These are phyloP conservation scores for Teunomyces pallodes DNA, from an alignment of 805 yeast genomes.

Conservation along the genomic window DNA sequence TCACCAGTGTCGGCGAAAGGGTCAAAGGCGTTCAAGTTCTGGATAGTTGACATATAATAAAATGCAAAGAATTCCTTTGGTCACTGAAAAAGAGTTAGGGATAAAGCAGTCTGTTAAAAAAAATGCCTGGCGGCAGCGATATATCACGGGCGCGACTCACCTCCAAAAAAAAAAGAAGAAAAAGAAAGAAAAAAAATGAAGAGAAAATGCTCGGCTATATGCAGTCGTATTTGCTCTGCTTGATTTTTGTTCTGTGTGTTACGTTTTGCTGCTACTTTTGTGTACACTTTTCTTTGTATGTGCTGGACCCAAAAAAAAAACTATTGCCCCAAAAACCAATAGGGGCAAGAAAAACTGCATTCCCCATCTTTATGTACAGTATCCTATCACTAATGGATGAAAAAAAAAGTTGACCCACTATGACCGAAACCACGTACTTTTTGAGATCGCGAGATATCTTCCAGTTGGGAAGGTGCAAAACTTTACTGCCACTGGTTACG, in stretches of 20 bases:
- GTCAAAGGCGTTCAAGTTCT: constrained; percentile 78
- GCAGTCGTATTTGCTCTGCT: background rate
- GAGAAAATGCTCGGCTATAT: background rate
- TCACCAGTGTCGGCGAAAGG: constrained; percentile 99
- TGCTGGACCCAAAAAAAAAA: background rate
- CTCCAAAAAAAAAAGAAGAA: background rate
- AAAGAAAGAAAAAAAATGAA: background rate
- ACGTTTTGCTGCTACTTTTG: background rate
- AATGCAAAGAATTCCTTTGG: background rate
- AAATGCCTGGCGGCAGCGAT: background rate
- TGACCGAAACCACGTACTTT: too few relatives aligned
- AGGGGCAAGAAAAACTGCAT: background rate
- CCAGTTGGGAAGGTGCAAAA: too few relatives aligned
- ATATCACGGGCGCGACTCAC: background rate
- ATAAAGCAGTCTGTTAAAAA: background rate
- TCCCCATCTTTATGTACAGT: too few relatives aligned
- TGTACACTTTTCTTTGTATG: background rate
- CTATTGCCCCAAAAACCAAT: background rate
- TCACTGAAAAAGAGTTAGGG: background rate
- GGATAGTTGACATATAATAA: constrained; percentile 77
- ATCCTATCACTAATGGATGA: too few relatives aligned
- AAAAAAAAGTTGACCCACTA: too few relatives aligned
- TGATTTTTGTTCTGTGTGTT: background rate
- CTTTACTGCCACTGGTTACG: too few relatives aligned
- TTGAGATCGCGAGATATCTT: too few relatives aligned